Percentiles rank a stretch among this genome's conserved stretches.
phyloP scores from a whole-genome alignment of 78 protist genomes.

The Mastigamoeba balamuthi region DNA sequence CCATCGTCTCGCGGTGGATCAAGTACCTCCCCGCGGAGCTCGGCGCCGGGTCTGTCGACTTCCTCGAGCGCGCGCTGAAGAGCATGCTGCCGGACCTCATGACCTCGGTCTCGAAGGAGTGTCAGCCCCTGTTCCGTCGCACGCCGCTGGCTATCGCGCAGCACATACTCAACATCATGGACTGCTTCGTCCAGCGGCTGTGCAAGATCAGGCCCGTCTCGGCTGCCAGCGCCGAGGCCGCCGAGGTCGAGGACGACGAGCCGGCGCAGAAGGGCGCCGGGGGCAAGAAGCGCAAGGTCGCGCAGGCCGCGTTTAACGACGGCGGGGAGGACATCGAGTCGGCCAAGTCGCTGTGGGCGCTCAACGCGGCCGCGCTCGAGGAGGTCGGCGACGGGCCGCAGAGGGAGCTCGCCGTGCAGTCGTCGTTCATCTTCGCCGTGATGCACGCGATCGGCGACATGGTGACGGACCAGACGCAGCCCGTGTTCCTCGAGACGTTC shows the following conservation, averaged over 20 bases:
- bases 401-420: background rate
- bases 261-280: no score
- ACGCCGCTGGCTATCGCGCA: no score
- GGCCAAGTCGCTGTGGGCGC: no score
- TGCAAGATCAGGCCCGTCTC: no score
- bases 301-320: background rate
- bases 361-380: background rate
- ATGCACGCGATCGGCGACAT: background rate
- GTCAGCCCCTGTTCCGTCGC: no score
- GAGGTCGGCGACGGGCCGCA: background rate
- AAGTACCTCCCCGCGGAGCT: background rate
- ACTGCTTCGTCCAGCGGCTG: no score
- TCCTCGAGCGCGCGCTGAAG: background rate
- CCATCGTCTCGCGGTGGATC: slow-evolving; percentile 45
- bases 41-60: background rate
- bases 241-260: no score
- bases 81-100: no score
- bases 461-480: background rate
- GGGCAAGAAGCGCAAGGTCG: no score
- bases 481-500: background rate
- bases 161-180: no score
- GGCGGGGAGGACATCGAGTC: background rate
- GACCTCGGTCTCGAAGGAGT: no score
- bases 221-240: no score
- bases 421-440: background rate